Evolutionary conservation across 2,329 filamentous ascomycete genomes (phyloP).

Genomic region (Apiospora saccharicola): DNA sequence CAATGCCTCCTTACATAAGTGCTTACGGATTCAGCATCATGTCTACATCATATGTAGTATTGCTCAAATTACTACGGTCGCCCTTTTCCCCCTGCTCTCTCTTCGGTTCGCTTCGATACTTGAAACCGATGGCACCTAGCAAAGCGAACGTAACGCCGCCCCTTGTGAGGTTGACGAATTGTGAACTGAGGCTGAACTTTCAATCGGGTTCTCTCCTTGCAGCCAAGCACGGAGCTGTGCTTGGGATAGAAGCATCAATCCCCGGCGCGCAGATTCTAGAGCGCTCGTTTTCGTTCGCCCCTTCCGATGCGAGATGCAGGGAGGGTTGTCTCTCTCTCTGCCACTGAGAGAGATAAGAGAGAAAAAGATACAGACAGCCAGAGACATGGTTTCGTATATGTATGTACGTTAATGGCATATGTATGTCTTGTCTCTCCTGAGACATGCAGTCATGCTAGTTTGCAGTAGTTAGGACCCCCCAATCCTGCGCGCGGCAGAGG

Average conservation of each 20-base stretch:
- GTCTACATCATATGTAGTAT: not conserved
- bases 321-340: not conserved
- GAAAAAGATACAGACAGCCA: not conserved
- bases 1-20: not conserved
- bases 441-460: constrained; percentile 18
- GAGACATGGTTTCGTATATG: not conserved
- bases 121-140: not conserved
- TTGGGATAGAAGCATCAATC: no score
- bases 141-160: not conserved
- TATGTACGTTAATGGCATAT: constrained; percentile 11
- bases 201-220: not conserved
- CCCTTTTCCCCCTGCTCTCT: not conserved
- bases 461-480: not conserved
- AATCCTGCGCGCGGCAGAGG: no score
- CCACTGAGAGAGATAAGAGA: not conserved
- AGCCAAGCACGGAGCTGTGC: not conserved
- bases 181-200: no score
- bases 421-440: constrained; percentile 21
- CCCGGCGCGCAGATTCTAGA: not conserved
- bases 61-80: not conserved
- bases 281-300: not conserved
- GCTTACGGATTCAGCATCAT: not conserved
- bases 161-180: no score
- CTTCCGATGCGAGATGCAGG: not conserved
- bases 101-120: not conserved